Conservation (phyloP, 495 filamentous ascomycete species). For the Lophiostoma macrostomum region DNA sequence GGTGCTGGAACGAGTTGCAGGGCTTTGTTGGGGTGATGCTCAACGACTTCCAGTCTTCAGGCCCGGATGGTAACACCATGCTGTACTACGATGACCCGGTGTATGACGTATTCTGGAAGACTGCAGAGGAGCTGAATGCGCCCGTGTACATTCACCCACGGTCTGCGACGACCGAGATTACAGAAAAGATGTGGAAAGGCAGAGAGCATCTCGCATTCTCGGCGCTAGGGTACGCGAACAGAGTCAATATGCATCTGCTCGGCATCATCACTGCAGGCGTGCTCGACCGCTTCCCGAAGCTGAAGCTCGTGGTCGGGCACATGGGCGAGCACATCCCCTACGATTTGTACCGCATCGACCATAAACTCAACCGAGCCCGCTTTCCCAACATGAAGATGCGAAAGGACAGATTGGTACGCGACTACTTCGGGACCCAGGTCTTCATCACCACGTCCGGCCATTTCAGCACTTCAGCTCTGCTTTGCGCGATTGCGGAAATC, state of each 20-base stretch:
- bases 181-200: conserved; percentile 51
- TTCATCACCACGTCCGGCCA: conserved; percentile 65
- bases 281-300: conserved; percentile 49
- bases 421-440: conserved; percentile 60
- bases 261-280: conserved; percentile 55
- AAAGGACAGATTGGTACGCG: conserved; percentile 29
- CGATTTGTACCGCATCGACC: conserved; percentile 59
- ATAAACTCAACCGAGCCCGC: conserved; percentile 46
- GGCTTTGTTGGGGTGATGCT: conserved; percentile 60
- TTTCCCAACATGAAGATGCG: conserved; percentile 15
- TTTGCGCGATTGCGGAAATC: conserved; percentile 21
- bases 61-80: conserved; percentile 51
- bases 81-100: conserved; percentile 58
- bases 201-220: conserved; percentile 49
- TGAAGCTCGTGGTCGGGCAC: conserved; percentile 66
- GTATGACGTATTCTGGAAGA: conserved; percentile 59
- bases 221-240: conserved; percentile 49
- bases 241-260: conserved; percentile 50
- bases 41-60: conserved; percentile 55
- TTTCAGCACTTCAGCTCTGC: conserved; percentile 55
- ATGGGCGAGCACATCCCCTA: conserved; percentile 65
- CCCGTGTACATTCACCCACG: conserved; percentile 63
- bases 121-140: conserved; percentile 56
- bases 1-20: conserved; percentile 50
- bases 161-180: conserved; percentile 45